Conservation (phyloP, 495 filamentous ascomycete species). For the Sphaerosporella brunnea region DNA sequence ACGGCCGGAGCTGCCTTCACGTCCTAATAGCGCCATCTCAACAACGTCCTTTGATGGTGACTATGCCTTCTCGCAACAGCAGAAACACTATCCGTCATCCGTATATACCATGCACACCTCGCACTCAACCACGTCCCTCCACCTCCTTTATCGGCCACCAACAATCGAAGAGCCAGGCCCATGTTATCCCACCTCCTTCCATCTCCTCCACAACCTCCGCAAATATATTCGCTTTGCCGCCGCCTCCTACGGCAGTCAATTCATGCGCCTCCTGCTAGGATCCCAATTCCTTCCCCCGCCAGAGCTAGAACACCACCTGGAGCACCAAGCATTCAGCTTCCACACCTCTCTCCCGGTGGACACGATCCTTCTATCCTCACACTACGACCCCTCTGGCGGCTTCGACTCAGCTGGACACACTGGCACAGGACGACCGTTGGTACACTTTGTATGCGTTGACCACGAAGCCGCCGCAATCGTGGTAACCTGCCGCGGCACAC, state of each 20-base stretch:
- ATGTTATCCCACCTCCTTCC: constrained; percentile 43
- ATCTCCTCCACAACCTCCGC: constrained; percentile 52
- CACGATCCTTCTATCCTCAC: constrained; percentile 58
- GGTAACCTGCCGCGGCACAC: constrained; percentile 55
- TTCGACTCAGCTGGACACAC: constrained; percentile 54
- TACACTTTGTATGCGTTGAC: constrained; percentile 62
- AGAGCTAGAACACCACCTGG: constrained; percentile 33
- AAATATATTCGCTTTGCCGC: constrained; percentile 64
- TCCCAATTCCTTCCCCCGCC: constrained; percentile 31
- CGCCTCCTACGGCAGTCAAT: constrained; percentile 55
- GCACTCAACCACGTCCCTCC: constrained; percentile 44
- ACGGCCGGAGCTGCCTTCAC: neutral
- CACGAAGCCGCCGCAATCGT: constrained; percentile 64
- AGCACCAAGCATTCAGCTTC: constrained; percentile 53
- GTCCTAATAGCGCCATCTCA: neutral
- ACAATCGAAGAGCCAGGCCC: constrained; percentile 33
- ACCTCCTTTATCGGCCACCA: constrained; percentile 36
- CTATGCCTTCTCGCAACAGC: too few relatives aligned
- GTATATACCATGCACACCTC: constrained; percentile 52
- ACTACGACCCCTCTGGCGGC: constrained; percentile 57
- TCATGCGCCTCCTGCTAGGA: constrained; percentile 49
- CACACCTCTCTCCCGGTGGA: constrained; percentile 49
- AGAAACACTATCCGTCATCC: constrained; percentile 33
- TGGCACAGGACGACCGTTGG: constrained; percentile 54
- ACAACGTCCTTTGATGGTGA: constrained; percentile 3